Base-by-base conservation (phyloP, 2,329 filamentous ascomycete genomes). In the Talaromyces pinophilus region DNA sequence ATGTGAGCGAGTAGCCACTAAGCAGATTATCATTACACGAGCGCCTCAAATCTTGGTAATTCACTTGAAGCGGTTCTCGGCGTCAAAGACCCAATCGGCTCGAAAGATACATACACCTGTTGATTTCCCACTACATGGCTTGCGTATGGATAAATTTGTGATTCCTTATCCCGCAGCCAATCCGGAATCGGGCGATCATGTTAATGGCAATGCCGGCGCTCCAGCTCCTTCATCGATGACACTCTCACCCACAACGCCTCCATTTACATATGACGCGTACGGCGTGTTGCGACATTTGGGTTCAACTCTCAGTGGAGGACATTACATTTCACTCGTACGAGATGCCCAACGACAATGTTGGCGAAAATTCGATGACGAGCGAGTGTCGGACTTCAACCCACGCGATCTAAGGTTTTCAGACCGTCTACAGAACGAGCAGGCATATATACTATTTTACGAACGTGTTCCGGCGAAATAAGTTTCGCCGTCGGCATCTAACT, bases 211-310 rank as follows among this genome's bases (percentile, higher is more conserved):
- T 92, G 91, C 76, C 86, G 91, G 76, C 86, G 89, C 13, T 82
- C 92, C 15, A 83, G 86, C 67, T 82, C 85, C 48, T 78, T 85
- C 70, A 75, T 86, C 71, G 75, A 77, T 42, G 78, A 83, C 60
- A 78, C 83, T 75, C 76, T 86, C 65, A 77, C 82, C 72, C 63
- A 80, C 72, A 64, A 80, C 74, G 62, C 76, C 76, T 0, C 89
- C 91, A 0, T 92, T 91, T 73, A 81, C 83, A 5, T 99, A 97
- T 77, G 90, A 96, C 74, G 89, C 91, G 62, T 97, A 96, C 75
- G 94, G 89, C 1, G 90, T 97, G 6, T 87, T 96, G 63, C 84
- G 91, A 68, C 93, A 97, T 76, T 79, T 86, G 3, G 93, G 93
- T 25, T 80, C 81, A 0, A 87, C 84, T 0, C 82, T 91, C 62